These are phyloP conservation scores for Cladosporium sp. DNA, from an alignment of 2,329 filamentous ascomycete genomes.

Conservation along the genomic window DNA sequence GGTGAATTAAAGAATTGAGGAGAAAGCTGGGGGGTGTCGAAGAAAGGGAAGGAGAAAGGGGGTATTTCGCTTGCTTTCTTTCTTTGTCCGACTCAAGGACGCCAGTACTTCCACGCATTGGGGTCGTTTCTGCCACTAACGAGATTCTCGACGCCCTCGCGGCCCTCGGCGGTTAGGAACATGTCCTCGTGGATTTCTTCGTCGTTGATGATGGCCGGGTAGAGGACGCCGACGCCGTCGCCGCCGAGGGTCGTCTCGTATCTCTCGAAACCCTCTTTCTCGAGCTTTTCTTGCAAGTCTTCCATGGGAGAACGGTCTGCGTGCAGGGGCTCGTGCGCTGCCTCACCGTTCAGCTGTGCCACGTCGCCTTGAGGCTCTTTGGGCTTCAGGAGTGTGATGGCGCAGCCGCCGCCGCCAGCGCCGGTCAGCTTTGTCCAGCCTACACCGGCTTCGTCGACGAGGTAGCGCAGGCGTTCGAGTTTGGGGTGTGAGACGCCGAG, in stretches of 20 bases:
- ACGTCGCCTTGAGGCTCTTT: slow-evolving; percentile 45
- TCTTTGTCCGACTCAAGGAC: slow-evolving; percentile 18
- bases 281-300: slow-evolving; percentile 58
- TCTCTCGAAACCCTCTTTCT: slow-evolving; percentile 63
- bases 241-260: slow-evolving; percentile 89
- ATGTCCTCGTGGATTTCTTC: slow-evolving; percentile 91
- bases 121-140: slow-evolving; percentile 53
- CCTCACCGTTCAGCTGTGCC: slow-evolving; percentile 34
- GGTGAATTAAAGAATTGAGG: too few species aligned
- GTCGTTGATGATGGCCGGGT: slow-evolving; percentile 85
- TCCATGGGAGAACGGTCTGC: slow-evolving; percentile 39
- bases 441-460: slow-evolving; percentile 82
- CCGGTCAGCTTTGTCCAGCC: slow-evolving; percentile 98
- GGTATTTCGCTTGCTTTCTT: background rate
- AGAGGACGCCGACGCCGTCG: slow-evolving; percentile 89
- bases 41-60: too few species aligned
- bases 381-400: slow-evolving; percentile 81
- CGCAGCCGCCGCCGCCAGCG: slow-evolving; percentile 91
- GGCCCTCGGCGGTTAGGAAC: slow-evolving; percentile 77
- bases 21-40: too few species aligned
- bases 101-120: slow-evolving; percentile 35
- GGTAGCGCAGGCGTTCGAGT: slow-evolving; percentile 82
- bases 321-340: slow-evolving; percentile 7
- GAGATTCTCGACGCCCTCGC: slow-evolving; percentile 77
- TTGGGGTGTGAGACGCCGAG: slow-evolving; percentile 92